Evolutionary conservation across 768 basidiomycete genomes (phyloP).

Genomic region (Solioccasus polychromus): DNA sequence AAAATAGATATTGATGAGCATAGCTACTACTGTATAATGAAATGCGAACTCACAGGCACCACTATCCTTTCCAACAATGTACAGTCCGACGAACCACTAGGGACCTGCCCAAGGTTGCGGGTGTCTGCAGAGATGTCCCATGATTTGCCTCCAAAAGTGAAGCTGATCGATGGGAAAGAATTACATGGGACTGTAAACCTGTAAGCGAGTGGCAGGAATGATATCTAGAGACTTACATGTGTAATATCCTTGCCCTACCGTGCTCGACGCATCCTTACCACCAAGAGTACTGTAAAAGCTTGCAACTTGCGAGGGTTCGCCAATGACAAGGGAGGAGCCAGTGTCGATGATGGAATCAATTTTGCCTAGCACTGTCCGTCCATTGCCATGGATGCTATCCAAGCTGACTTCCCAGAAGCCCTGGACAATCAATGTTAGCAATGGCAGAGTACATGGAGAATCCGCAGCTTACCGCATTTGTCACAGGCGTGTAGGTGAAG

Average conservation of each 20-base stretch:
- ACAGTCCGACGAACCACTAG: conserved; percentile 24
- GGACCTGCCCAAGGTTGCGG: conserved; percentile 38
- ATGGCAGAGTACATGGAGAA: neutral
- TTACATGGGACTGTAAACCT: conserved; percentile 25
- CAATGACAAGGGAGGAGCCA: conserved; percentile 17
- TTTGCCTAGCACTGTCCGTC: conserved; percentile 1
- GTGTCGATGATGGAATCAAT: conserved; percentile 15
- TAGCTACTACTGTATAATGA: neutral
- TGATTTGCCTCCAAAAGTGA: conserved; percentile 36
- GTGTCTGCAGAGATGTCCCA: conserved; percentile 31
- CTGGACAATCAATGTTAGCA: conserved; percentile 5
- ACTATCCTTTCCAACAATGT: conserved; percentile 17
- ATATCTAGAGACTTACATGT: conserved; percentile 17
- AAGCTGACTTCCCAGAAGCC: conserved; percentile 14
- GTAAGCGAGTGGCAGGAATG: neutral
- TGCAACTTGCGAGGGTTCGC: neutral
- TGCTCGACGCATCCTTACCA: conserved; percentile 9
- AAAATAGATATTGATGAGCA: neutral
- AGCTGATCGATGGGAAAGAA: conserved; percentile 25
- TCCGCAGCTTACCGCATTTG: conserved; percentile 14
- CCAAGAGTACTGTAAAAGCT: neutral
- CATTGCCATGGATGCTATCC: conserved; percentile 5
- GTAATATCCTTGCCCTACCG: conserved; percentile 28
- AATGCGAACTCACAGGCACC: conserved; percentile 4
- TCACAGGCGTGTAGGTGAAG: conserved; percentile 33